phyloP scores from a whole-genome alignment of 768 basidiomycete genomes.

The Termitomyces sp. region DNA sequence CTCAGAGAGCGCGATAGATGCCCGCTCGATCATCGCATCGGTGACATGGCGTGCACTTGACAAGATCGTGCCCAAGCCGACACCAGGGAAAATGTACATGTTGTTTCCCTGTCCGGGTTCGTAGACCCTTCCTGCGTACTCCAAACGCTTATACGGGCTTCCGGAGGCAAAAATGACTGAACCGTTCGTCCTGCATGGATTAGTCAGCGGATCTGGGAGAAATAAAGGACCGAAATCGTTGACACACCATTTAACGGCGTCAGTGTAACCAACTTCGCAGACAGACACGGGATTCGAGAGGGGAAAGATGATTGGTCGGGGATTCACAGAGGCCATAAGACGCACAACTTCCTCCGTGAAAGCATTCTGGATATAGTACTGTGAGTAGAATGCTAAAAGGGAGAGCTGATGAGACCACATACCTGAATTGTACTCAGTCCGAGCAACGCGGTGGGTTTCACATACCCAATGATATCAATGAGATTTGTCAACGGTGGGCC shows the following conservation, averaged over 20 bases:
- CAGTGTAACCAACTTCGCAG: slow-evolving; percentile 52
- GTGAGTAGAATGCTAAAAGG: slow-evolving; percentile 5
- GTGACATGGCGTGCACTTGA: slow-evolving; percentile 55
- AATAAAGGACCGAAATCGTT: neutral
- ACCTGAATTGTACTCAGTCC: slow-evolving; percentile 61
- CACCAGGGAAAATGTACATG: slow-evolving; percentile 63
- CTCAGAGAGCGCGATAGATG: slow-evolving; percentile 54
- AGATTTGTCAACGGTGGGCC: slow-evolving; percentile 57
- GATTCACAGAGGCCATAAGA: slow-evolving; percentile 58
- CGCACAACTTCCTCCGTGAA: slow-evolving; percentile 61
- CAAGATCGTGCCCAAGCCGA: slow-evolving; percentile 60
- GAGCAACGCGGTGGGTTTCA: slow-evolving; percentile 73
- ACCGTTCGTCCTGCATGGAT: slow-evolving; percentile 51
- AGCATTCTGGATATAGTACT: slow-evolving; percentile 36
- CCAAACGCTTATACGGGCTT: slow-evolving; percentile 55
- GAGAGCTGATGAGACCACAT: slow-evolving; percentile 7
- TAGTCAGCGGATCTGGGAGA: neutral
- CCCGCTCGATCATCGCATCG: slow-evolving; percentile 64
- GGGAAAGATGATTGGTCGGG: slow-evolving; percentile 76
- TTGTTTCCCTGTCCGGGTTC: slow-evolving; percentile 80
- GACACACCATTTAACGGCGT: slow-evolving; percentile 53
- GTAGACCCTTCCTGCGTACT: slow-evolving; percentile 38
- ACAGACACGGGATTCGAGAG: slow-evolving; percentile 68
- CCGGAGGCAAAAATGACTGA: slow-evolving; percentile 68
- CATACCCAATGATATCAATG: slow-evolving; percentile 60